phyloP scores from a whole-genome alignment of 2,329 filamentous ascomycete genomes.

The Colletotrichum tropicicola region DNA sequence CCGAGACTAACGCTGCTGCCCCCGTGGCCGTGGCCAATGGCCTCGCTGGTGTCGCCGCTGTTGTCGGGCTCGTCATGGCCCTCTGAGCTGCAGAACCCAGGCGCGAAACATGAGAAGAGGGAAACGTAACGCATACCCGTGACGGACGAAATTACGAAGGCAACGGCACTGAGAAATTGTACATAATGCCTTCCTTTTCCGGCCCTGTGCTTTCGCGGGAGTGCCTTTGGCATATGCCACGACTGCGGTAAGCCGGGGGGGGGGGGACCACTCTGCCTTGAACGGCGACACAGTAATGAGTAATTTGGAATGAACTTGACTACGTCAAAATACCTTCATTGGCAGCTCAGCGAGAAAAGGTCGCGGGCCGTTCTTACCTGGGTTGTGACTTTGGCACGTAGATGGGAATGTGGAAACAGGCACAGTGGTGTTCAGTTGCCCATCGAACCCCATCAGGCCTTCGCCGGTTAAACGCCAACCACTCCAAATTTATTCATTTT shows the following conservation, averaged over 20 bases:
- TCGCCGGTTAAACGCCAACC: constrained; percentile 9
- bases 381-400: too few species aligned
- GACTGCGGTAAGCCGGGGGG: not conserved
- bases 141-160: not conserved
- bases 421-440: not conserved
- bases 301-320: not conserved
- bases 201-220: not conserved
- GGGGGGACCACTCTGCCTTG: too few species aligned
- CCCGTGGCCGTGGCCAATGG: constrained; percentile 10
- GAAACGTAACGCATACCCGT: not conserved
- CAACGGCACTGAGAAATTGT: not conserved
- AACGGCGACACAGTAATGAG: constrained; percentile 2
- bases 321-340: not conserved
- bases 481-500: constrained; percentile 20
- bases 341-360: not conserved
- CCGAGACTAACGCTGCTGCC: constrained; percentile 2
- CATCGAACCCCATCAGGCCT: too few species aligned
- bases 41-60: constrained; percentile 2
- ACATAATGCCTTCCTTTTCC: not conserved
- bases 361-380: not conserved
- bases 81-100: not conserved
- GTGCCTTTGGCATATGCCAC: not conserved
- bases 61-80: constrained; percentile 18
- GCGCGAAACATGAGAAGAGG: not conserved
- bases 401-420: not conserved